phyloP scores from a whole-genome alignment of 768 basidiomycete species.

The Cystoderma amianthinum region DNA sequence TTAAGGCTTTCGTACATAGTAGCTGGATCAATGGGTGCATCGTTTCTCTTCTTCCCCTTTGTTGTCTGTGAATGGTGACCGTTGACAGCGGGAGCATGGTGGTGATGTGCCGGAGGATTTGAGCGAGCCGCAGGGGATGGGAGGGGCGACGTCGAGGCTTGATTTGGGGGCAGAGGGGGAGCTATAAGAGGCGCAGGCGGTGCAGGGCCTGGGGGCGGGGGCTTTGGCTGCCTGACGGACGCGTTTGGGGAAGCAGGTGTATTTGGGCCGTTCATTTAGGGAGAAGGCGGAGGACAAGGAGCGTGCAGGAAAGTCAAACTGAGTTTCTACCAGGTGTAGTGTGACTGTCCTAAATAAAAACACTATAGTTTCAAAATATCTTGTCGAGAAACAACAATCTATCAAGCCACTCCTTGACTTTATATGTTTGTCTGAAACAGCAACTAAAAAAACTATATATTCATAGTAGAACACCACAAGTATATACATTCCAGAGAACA shows the following conservation, averaged over 20 bases:
- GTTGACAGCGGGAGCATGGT: conserved; percentile 31
- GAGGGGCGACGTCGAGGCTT: conserved; percentile 24
- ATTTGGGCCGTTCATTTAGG: conserved; percentile 42
- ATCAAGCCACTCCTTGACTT: too few species aligned
- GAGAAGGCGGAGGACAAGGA: too few species aligned
- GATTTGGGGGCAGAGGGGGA: conserved; percentile 48
- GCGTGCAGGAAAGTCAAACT: too few species aligned
- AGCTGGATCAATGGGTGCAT: conserved; percentile 70
- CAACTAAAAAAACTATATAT: too few species aligned
- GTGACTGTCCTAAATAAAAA: too few species aligned
- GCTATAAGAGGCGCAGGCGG: conserved; percentile 55
- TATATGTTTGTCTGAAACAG: too few species aligned
- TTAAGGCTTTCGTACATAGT: conserved; percentile 86
- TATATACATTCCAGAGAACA: too few species aligned
- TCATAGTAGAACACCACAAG: too few species aligned
- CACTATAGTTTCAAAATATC: too few species aligned
- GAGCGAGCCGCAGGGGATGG: conserved; percentile 18
- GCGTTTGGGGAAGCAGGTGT: conserved; percentile 25
- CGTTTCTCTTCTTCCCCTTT: conserved; percentile 72
- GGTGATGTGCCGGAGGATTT: conserved; percentile 18
- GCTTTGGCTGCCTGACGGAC: conserved; percentile 36
- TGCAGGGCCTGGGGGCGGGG: conserved; percentile 50
- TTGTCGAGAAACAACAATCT: too few species aligned
- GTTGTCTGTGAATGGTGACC: conserved; percentile 30
- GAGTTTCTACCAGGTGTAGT: too few species aligned